Percentiles rank a stretch among this genome's conserved stretches.
Evolutionary conservation across 495 filamentous ascomycete genomes (phyloP).

Genomic region (Stereocaulon alpinum): DNA sequence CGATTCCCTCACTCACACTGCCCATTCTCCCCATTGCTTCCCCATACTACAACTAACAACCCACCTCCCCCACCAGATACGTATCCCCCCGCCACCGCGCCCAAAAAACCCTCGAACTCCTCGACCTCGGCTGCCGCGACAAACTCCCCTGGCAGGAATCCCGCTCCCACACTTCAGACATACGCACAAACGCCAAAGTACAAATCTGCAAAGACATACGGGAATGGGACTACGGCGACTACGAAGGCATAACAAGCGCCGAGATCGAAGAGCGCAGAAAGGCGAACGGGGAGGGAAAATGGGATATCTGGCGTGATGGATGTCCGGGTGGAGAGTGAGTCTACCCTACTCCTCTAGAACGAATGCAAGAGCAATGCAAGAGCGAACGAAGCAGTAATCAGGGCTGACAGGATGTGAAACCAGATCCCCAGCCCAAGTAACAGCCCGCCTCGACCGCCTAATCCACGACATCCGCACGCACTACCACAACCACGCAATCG

Average conservation of each 20-base stretch:
- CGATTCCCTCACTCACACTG: too few relatives aligned
- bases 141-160: slow-evolving; percentile 43
- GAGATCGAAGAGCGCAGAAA: slow-evolving; percentile 53
- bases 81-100: slow-evolving; percentile 83
- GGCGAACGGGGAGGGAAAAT: slow-evolving; percentile 28
- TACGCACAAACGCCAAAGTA: slow-evolving; percentile 45
- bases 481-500: slow-evolving; percentile 37
- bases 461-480: slow-evolving; percentile 59
- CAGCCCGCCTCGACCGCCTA: slow-evolving; percentile 57
- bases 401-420: too few relatives aligned
- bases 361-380: background rate
- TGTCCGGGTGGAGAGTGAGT: slow-evolving; percentile 51
- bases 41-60: too few relatives aligned
- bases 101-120: slow-evolving; percentile 76
- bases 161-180: slow-evolving; percentile 31
- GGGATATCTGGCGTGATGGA: slow-evolving; percentile 31
- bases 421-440: slow-evolving; percentile 57
- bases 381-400: too few relatives aligned
- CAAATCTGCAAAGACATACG: slow-evolving; percentile 66
- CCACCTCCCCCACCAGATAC: slow-evolving; percentile 42
- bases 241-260: slow-evolving; percentile 76
- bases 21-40: too few relatives aligned
- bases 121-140: slow-evolving; percentile 49
- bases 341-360: background rate
- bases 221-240: slow-evolving; percentile 95